Evolutionary conservation across 1,284 basidiomycete species (phyloP).

Genomic region (Neolentinus lepideus): DNA sequence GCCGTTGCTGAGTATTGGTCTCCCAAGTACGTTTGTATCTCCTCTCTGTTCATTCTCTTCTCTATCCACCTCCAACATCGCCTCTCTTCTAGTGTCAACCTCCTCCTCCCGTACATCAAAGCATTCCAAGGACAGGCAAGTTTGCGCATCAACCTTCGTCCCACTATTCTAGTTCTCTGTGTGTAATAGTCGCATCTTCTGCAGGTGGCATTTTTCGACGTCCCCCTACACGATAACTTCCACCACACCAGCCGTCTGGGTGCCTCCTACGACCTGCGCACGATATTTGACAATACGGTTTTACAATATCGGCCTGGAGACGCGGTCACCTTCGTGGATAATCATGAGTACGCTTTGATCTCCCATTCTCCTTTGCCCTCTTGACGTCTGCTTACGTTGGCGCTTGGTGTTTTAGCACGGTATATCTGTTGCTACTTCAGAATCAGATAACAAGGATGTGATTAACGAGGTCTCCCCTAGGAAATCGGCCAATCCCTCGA

Average conservation of each 20-base stretch:
- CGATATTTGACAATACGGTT: constrained; percentile 51
- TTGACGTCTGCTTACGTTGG: too few relatives aligned
- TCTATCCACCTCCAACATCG: neutral
- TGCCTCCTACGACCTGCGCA: constrained; percentile 58
- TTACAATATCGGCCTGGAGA: constrained; percentile 54
- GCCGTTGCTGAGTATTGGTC: constrained; percentile 75
- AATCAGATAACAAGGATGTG: too few relatives aligned
- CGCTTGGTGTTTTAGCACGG: constrained; percentile 38
- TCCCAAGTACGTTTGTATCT: constrained; percentile 37
- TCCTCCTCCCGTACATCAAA: constrained; percentile 49
- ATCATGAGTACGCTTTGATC: constrained; percentile 59
- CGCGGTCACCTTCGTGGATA: constrained; percentile 79
- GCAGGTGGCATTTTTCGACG: constrained; percentile 74
- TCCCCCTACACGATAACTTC: constrained; percentile 70
- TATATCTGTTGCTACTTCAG: constrained; percentile 24
- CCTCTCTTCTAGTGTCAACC: constrained; percentile 32
- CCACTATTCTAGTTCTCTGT: neutral
- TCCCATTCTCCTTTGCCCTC: neutral
- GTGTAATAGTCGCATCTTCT: neutral
- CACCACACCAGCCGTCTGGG: constrained; percentile 54
- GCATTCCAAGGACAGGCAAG: constrained; percentile 56
- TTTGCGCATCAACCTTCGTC: neutral
- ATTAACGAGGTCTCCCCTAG: too few relatives aligned
- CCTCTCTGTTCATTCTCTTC: neutral
- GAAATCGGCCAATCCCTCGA: constrained; percentile 68